These are phyloP conservation scores for Talaromyces sp. DNA, from an alignment of 2,329 filamentous ascomycete species.

Conservation along the genomic window DNA sequence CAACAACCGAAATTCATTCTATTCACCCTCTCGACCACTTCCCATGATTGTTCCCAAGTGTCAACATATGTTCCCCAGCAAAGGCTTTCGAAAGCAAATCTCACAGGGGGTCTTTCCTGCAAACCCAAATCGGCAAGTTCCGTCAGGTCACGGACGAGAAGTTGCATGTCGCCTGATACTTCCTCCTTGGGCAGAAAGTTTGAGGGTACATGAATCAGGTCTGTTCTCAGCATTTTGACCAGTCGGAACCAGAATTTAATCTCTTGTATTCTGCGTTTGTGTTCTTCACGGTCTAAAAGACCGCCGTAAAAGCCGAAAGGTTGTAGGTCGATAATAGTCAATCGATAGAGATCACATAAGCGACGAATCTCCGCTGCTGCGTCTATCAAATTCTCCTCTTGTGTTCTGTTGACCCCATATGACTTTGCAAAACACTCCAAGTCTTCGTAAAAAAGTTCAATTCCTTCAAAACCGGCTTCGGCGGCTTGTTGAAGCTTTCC, in stretches of 20 bases:
- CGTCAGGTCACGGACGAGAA: conserved; percentile 62
- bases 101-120: conserved; percentile 55
- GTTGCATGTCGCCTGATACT: conserved; percentile 45
- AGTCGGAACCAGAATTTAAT: conserved; percentile 63
- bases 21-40: conserved; percentile 63
- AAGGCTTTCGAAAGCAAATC: conserved; percentile 70
- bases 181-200: conserved; percentile 58
- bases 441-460: conserved; percentile 79
- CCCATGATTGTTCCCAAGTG: conserved; percentile 70
- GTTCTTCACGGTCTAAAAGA: conserved; percentile 56
- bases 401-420: conserved; percentile 38
- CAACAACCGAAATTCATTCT: conserved; percentile 71
- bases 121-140: conserved; percentile 66
- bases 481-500: conserved; percentile 67
- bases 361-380: conserved; percentile 58
- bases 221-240: conserved; percentile 60
- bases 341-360: conserved; percentile 37
- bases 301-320: conserved; percentile 75
- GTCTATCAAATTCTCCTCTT: conserved; percentile 50
- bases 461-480: conserved; percentile 63
- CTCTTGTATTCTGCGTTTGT: conserved; percentile 57
- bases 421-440: conserved; percentile 60
- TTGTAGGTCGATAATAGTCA: conserved; percentile 55
- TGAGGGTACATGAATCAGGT: conserved; percentile 66
- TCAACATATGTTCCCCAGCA: conserved; percentile 68